Evolutionary conservation across 306 rosid species (phyloP).

Genomic region (Corylus americana): DNA sequence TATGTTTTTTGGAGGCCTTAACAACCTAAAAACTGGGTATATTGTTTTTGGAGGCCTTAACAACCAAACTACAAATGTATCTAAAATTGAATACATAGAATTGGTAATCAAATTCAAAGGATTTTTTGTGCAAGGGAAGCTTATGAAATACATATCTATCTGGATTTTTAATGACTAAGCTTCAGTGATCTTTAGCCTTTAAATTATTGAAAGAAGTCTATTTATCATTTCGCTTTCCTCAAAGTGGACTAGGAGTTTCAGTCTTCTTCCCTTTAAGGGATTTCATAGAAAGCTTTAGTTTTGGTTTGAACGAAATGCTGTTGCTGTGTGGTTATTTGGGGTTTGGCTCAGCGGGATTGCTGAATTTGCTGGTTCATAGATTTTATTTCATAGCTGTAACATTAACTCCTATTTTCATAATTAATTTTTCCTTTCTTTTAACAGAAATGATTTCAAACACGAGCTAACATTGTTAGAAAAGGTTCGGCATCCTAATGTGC

Average conservation of each 20-base stretch:
- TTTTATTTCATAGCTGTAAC: slow-evolving; percentile 22
- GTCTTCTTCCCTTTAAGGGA: too few relatives aligned
- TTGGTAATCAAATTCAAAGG: neutral
- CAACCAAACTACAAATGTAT: neutral
- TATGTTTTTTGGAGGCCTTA: neutral
- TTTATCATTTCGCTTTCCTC: too few relatives aligned
- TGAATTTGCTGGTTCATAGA: slow-evolving; percentile 18
- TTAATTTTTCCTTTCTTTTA: slow-evolving; percentile 27
- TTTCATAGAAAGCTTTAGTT: too few relatives aligned
- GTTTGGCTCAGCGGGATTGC: slow-evolving; percentile 23
- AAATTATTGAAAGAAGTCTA: too few relatives aligned
- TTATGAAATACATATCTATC: too few relatives aligned
- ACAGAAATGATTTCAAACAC: slow-evolving; percentile 84
- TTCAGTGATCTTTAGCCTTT: too few relatives aligned
- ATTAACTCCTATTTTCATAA: slow-evolving; percentile 4
- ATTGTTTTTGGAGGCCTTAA: neutral
- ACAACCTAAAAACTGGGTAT: neutral
- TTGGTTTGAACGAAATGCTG: slow-evolving; percentile 20
- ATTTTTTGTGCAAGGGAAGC: neutral
- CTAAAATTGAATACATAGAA: neutral
- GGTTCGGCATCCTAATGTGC: slow-evolving; percentile 96
- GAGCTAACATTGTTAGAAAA: slow-evolving; percentile 87
- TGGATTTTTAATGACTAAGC: too few relatives aligned
- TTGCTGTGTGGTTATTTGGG: slow-evolving; percentile 24
- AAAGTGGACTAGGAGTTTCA: too few relatives aligned